phyloP scores from a whole-genome alignment of 1,139 yeast genomes.

The Scheffersomyces illinoinensis region DNA sequence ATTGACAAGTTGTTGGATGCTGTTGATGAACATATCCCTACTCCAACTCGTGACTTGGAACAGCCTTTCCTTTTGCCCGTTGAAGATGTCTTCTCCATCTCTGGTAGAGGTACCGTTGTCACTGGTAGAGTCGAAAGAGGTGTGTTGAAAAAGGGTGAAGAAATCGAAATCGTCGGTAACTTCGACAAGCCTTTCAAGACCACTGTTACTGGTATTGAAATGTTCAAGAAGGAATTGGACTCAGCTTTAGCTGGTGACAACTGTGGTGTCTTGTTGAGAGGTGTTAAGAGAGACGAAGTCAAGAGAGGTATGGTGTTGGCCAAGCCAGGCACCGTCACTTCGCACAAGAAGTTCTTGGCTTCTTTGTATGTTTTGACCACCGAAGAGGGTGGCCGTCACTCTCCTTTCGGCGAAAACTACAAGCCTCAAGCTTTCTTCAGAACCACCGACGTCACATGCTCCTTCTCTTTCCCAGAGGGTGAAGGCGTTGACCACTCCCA shows the following conservation, averaged over 20 bases:
- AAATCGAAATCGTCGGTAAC: conserved; percentile 93
- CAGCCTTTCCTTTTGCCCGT: conserved; percentile 97
- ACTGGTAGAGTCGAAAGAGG: conserved; percentile 99
- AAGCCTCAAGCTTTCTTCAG: conserved; percentile 97
- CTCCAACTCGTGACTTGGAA: conserved; percentile 94
- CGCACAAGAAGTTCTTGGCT: conserved; percentile 93
- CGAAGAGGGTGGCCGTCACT: conserved; percentile 99
- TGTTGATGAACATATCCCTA: conserved; percentile 92
- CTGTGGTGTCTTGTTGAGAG: conserved; percentile 96
- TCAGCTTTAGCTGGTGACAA: conserved; percentile 99
- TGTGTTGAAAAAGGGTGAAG: conserved; percentile 95
- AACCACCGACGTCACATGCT: conserved; percentile 94
- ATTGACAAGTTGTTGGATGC: conserved; percentile 84
- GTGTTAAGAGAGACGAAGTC: conserved; percentile 96
- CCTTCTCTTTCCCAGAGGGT: conserved; percentile 88
- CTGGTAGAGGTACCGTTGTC: conserved; percentile 99
- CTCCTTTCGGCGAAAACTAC: conserved; percentile 95
- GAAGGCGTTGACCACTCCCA: conserved; percentile 77
- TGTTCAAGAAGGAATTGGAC: conserved; percentile 98
- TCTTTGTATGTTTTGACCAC: conserved; percentile 89
- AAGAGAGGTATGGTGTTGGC: conserved; percentile 97
- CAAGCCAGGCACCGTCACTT: conserved; percentile 88
- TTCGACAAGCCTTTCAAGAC: conserved; percentile 87
- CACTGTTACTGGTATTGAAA: conserved; percentile 96
- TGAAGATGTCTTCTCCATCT: conserved; percentile 95